A percentile compares a stretch with the other conserved stretches of the same genome.
Conservation (phyloP, 768 basidiomycete genomes). For the Psilocybe sp. region DNA sequence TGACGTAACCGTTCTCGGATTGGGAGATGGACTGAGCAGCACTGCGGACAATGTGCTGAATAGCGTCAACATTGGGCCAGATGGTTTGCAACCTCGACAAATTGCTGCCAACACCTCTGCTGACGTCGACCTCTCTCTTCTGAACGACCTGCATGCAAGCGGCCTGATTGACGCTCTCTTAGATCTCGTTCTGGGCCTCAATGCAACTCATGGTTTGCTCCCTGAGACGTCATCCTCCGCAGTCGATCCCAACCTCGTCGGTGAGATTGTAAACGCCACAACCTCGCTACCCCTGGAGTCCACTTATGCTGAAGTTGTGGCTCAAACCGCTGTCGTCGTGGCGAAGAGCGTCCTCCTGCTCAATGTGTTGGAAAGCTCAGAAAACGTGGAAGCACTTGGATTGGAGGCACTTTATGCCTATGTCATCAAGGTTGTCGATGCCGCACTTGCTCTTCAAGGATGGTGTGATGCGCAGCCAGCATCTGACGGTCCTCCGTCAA, state of each 20-base stretch:
- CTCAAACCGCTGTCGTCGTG: background rate
- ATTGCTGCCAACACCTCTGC: slow-evolving; percentile 3
- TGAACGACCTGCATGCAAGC: too few relatives aligned
- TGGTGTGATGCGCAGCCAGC: slow-evolving; percentile 3
- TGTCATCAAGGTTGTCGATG: slow-evolving; percentile 6
- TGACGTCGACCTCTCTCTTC: background rate
- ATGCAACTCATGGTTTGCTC: slow-evolving; percentile 3
- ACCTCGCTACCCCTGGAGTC: slow-evolving; percentile 3
- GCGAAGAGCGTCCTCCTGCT: background rate
- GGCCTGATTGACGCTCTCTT: slow-evolving; percentile 9
- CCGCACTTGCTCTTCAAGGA: slow-evolving; percentile 6
- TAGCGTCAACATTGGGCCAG: slow-evolving; percentile 20
- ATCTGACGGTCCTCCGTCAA: too few relatives aligned
- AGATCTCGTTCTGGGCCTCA: slow-evolving; percentile 13
- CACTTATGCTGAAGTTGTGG: background rate
- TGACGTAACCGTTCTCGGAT: slow-evolving; percentile 15
- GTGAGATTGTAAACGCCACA: slow-evolving; percentile 9
- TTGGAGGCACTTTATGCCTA: background rate
- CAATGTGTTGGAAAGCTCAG: background rate
- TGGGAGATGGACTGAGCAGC: slow-evolving; percentile 14
- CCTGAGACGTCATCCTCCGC: background rate
- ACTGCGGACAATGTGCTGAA: slow-evolving; percentile 19
- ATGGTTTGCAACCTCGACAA: slow-evolving; percentile 10
- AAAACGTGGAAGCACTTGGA: slow-evolving; percentile 1
- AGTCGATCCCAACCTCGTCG: slow-evolving; percentile 3